A percentile compares a stretch with the other conserved stretches of the same genome.
Evolutionary conservation across 1,284 basidiomycete species (phyloP).

Genomic region (Pseudomicrostroma phylloplanum): DNA sequence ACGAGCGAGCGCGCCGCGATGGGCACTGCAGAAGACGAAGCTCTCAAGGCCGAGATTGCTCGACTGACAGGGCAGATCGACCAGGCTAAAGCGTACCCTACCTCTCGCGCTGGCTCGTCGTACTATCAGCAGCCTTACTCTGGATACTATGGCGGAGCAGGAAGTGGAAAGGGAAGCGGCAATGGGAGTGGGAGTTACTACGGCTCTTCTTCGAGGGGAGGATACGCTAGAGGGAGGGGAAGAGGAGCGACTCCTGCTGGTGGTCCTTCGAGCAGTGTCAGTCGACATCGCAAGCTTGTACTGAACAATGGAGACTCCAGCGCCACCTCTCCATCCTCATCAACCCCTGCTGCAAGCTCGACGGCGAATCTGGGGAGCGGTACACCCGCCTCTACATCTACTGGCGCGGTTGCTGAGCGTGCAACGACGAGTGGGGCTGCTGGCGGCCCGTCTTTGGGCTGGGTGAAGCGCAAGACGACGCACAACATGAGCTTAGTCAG

Average conservation of each 20-base stretch:
- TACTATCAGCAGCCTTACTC: neutral
- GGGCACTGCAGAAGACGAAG: neutral
- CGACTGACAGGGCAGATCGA: constrained; percentile 1
- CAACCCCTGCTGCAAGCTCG: neutral
- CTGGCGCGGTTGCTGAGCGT: neutral
- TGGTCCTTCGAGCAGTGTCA: neutral
- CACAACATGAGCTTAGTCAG: constrained; percentile 44
- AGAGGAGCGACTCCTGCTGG: neutral
- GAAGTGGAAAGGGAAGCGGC: neutral
- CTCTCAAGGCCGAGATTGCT: constrained; percentile 1
- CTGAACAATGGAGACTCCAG: constrained; percentile 21
- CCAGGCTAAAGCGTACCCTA: neutral
- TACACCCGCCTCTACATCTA: neutral
- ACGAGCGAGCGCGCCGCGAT: neutral
- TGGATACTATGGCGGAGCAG: neutral
- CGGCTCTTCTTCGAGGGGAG: neutral
- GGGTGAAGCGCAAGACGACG: constrained; percentile 40
- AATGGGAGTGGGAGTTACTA: neutral
- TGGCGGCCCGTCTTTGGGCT: constrained; percentile 16
- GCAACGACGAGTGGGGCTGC: no score
- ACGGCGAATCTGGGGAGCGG: neutral
- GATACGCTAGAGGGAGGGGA: neutral
- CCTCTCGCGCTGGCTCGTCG: neutral
- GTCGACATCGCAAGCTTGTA: constrained; percentile 26
- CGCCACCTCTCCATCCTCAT: neutral